Conservation (phyloP, 306 rosid species). For the Cajanus cajan region DNA sequence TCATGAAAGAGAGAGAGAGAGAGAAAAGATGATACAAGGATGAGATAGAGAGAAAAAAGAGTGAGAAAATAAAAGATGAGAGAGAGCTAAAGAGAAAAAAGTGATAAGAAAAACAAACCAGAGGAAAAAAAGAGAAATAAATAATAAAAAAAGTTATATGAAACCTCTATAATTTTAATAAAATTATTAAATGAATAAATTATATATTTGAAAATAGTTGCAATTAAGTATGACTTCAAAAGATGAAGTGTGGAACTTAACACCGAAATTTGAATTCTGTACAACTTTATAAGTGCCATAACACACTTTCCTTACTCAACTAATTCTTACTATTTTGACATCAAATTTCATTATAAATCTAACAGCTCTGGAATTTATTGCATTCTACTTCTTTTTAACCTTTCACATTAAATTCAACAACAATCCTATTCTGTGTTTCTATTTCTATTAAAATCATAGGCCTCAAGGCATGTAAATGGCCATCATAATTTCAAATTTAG, state of each 20-base stretch:
- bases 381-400: not conserved
- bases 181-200: no score
- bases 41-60: no score
- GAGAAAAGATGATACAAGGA: no score
- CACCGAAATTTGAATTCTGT: not conserved
- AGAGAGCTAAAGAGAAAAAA: no score
- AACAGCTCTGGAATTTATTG: not conserved
- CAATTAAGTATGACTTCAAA: not conserved
- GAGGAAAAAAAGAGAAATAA: no score
- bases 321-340: not conserved
- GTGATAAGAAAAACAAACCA: no score
- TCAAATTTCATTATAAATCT: not conserved
- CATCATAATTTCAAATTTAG: not conserved
- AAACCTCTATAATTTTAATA: no score
- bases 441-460: not conserved
- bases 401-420: not conserved
- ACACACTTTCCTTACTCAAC: not conserved
- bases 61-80: no score
- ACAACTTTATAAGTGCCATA: not conserved
- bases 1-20: no score
- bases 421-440: not conserved
- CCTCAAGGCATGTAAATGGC: not conserved
- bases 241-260: no score
- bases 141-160: no score
- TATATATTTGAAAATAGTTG: not conserved